phyloP scores from a whole-genome alignment of 495 filamentous ascomycete species.

The Sporormia fimetaria region DNA sequence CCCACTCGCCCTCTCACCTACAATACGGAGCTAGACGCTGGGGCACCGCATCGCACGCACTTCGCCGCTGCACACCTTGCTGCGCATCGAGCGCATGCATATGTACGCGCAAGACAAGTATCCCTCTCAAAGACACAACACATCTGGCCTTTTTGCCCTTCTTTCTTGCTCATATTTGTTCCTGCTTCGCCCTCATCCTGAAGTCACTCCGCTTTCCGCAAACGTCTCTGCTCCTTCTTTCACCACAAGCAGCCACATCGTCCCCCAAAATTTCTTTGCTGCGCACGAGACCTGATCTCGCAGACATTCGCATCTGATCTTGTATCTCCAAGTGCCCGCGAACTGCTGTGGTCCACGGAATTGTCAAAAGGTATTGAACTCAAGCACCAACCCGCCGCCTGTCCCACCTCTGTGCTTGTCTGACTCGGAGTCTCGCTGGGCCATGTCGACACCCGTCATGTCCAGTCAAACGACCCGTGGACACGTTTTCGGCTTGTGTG shows the following conservation, averaged over 20 bases:
- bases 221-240: conserved; percentile 13
- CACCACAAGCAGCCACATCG: conserved; percentile 9
- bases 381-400: conserved; percentile 10
- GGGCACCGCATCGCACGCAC: no score
- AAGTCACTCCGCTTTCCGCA: conserved; percentile 7
- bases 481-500: conserved; percentile 28
- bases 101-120: no score
- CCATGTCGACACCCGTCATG: conserved; percentile 15
- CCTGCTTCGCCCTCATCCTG: background rate
- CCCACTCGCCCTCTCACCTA: no score
- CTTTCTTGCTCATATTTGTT: background rate
- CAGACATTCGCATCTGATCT: conserved; percentile 1
- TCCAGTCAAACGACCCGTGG: conserved; percentile 20
- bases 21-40: no score
- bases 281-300: conserved; percentile 20
- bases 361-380: conserved; percentile 23
- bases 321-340: conserved; percentile 18
- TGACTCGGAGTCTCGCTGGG: conserved; percentile 21
- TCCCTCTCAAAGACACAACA: no score
- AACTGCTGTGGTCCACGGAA: no score
- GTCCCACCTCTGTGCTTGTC: conserved; percentile 14
- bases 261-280: conserved; percentile 14
- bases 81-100: no score
- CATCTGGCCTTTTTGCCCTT: background rate
- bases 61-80: no score